Evolutionary conservation across 148 eudicot genomes (phyloP).

Genomic region (Diospyros kaki): DNA sequence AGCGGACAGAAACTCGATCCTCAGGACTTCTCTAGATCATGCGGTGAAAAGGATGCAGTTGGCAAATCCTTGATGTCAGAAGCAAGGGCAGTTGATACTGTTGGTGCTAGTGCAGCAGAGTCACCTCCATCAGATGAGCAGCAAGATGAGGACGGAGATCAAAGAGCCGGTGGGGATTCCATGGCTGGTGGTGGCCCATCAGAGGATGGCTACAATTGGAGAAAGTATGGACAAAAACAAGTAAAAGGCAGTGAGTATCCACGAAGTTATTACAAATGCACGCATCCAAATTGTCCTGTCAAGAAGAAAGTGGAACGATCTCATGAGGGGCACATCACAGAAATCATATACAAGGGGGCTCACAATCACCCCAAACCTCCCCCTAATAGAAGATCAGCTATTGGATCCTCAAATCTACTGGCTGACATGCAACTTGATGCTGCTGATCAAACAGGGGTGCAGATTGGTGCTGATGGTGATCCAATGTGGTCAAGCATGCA

Average conservation of each 20-base stretch:
- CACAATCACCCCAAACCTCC: constrained; percentile 65
- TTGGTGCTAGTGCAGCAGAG: constrained; percentile 12
- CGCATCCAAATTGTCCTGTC: constrained; percentile 50
- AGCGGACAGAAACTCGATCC: constrained; percentile 4
- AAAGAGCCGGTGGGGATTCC: constrained; percentile 29
- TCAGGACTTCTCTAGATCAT: constrained; percentile 20
- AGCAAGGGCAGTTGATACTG: constrained; percentile 9
- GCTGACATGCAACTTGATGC: constrained; percentile 28
- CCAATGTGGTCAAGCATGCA: constrained; percentile 27
- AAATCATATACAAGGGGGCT: constrained; percentile 63
- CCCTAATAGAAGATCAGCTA: constrained; percentile 35
- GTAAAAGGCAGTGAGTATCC: constrained; percentile 73
- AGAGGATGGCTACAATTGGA: constrained; percentile 69
- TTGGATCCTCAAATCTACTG: constrained; percentile 34
- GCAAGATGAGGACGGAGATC: constrained; percentile 41
- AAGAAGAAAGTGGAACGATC: constrained; percentile 71
- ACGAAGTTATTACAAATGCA: constrained; percentile 67
- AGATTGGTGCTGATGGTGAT: constrained; percentile 29
- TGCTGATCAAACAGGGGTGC: constrained; percentile 32
- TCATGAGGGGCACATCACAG: constrained; percentile 61
- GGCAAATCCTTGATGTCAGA: constrained; percentile 10
- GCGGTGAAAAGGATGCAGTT: constrained; percentile 16
- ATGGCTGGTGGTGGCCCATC: constrained; percentile 32
- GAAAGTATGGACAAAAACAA: constrained; percentile 76
- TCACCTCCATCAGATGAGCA: constrained; percentile 39